phyloP scores from a whole-genome alignment of 768 basidiomycete genomes.

The Lentinula edodes region DNA sequence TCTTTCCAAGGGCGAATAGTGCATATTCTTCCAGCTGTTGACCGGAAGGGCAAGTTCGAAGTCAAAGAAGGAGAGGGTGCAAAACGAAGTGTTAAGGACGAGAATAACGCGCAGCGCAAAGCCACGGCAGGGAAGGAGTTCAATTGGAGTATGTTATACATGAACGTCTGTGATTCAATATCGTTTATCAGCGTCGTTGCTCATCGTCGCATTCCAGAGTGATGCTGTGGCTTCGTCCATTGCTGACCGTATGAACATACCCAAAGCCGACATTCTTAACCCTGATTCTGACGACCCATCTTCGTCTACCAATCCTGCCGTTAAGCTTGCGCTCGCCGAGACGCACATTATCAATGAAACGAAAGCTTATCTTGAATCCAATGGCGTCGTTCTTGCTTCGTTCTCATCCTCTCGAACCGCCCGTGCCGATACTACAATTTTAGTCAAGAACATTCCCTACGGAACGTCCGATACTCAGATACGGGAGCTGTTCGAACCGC shows the following conservation, averaged over 20 bases:
- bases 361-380: conserved; percentile 79
- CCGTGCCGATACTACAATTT: conserved; percentile 74
- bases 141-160: conserved; percentile 92
- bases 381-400: conserved; percentile 60
- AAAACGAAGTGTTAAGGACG: conserved; percentile 53
- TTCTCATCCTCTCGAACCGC: conserved; percentile 39
- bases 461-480: conserved; percentile 75
- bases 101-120: conserved; percentile 59
- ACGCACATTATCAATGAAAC: conserved; percentile 96
- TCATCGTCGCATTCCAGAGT: conserved; percentile 43
- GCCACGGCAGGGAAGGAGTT: conserved; percentile 70
- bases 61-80: conserved; percentile 36
- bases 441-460: conserved; percentile 97
- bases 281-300: conserved; percentile 48
- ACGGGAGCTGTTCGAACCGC: conserved; percentile 70
- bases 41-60: conserved; percentile 46
- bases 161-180: conserved; percentile 74
- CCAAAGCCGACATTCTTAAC: conserved; percentile 85
- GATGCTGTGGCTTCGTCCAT: conserved; percentile 92
- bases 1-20: conserved; percentile 90
- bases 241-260: conserved; percentile 80
- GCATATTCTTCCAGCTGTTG: conserved; percentile 84
- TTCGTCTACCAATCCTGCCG: conserved; percentile 57
- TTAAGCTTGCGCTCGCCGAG: conserved; percentile 94
- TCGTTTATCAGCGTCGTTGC: conserved; percentile 12